Conservation (phyloP, 2,329 filamentous ascomycete genomes). For the Alternaria sp. region DNA sequence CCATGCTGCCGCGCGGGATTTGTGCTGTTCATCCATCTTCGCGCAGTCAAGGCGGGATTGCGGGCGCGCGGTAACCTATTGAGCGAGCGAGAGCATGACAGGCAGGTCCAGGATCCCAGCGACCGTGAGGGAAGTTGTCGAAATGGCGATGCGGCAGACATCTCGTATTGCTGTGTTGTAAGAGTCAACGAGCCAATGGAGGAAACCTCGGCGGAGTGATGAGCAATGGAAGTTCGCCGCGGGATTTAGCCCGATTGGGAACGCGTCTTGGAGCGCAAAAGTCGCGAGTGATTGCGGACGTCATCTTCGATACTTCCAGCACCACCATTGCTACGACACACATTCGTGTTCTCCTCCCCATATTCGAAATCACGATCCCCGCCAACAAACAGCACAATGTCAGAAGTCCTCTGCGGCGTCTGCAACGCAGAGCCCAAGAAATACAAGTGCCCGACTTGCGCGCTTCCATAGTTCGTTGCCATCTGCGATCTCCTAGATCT, state of each 20-base stretch:
- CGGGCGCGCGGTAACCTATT: slow-evolving; percentile 20
- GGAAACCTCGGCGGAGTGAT: slow-evolving; percentile 28
- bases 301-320: slow-evolving; percentile 1
- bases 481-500: not conserved
- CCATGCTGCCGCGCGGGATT: slow-evolving; percentile 36
- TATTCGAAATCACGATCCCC: accelerated
- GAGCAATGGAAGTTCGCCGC: slow-evolving; percentile 34
- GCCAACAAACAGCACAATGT: slow-evolving; percentile 31
- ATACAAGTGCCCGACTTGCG: slow-evolving; percentile 59
- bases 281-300: not conserved
- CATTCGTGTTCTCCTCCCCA: not conserved
- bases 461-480: slow-evolving; percentile 52
- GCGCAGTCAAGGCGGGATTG: slow-evolving; percentile 24
- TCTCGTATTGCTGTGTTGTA: slow-evolving; percentile 21
- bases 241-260: slow-evolving; percentile 37
- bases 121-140: slow-evolving; percentile 23
- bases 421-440: slow-evolving; percentile 54
- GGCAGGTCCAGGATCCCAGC: slow-evolving; percentile 46
- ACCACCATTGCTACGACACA: not conserved
- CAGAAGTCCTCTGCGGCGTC: slow-evolving; percentile 49
- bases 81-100: slow-evolving; percentile 42
- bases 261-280: slow-evolving; percentile 14
- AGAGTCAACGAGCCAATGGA: slow-evolving; percentile 4
- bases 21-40: slow-evolving; percentile 44
- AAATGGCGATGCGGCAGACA: slow-evolving; percentile 35